phyloP scores from a whole-genome alignment of 257 asterid genomes.

The Capsicum pubescens region DNA sequence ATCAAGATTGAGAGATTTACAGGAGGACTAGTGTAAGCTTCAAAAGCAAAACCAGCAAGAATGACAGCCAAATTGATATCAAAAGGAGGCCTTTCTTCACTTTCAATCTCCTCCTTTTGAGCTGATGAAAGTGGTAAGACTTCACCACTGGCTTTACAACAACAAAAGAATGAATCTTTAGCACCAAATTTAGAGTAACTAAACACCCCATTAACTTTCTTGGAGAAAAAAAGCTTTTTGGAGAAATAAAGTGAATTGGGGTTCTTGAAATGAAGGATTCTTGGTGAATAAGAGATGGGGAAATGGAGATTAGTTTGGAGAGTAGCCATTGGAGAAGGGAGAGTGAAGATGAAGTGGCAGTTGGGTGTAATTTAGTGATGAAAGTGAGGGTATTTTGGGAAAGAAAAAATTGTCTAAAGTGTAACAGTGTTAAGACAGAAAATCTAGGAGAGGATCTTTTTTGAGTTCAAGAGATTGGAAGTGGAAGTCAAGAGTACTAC shows the following conservation, averaged over 20 bases:
- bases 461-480: neutral
- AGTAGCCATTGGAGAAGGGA: constrained; percentile 54
- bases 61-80: constrained; percentile 92
- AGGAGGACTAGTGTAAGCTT: constrained; percentile 88
- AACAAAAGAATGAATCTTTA: constrained; percentile 27
- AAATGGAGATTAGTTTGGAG: constrained; percentile 48
- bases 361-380: neutral
- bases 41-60: constrained; percentile 99
- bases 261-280: constrained; percentile 52
- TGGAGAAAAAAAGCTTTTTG: constrained; percentile 40
- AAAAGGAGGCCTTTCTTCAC: constrained; percentile 64
- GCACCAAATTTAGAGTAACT: constrained; percentile 12
- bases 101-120: constrained; percentile 30
- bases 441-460: neutral
- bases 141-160: constrained; percentile 50
- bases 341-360: constrained; percentile 19
- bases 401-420: neutral
- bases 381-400: constrained; percentile 19
- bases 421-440: neutral
- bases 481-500: neutral
- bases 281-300: constrained; percentile 47
- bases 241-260: constrained; percentile 54
- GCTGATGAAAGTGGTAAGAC: constrained; percentile 39
- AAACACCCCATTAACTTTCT: constrained; percentile 46
- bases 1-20: constrained; percentile 49